Evolutionary conservation across 805 yeast genomes (phyloP).

Genomic region (Kluyveromyces aestuarii): DNA sequence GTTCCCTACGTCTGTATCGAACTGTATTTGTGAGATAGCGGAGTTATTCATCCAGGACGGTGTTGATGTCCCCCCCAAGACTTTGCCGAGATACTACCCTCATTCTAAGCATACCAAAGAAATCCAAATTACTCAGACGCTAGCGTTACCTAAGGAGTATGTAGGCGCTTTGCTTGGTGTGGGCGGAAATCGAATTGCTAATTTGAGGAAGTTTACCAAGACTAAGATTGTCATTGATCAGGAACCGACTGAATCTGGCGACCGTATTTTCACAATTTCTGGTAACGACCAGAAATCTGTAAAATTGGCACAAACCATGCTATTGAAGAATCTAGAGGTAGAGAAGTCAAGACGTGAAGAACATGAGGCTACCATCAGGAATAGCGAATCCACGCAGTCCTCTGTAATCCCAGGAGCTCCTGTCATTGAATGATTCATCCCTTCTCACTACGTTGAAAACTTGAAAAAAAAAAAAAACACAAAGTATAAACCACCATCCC

Average conservation of each 20-base stretch:
- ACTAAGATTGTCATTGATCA: constrained; percentile 72
- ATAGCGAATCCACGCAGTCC: not conserved
- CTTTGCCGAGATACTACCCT: constrained; percentile 48
- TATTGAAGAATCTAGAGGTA: constrained; percentile 48
- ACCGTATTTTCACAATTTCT: constrained; percentile 60
- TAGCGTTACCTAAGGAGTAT: constrained; percentile 65
- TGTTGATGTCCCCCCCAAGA: constrained; percentile 13
- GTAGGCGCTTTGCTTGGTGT: constrained; percentile 89
- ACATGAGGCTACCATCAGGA: constrained; percentile 3
- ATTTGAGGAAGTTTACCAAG: constrained; percentile 68
- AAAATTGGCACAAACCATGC: constrained; percentile 49
- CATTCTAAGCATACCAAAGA: constrained; percentile 29
- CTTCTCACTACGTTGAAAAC: not conserved
- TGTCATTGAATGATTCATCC: not conserved
- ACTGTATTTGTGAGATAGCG: constrained; percentile 50
- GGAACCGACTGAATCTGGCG: constrained; percentile 52
- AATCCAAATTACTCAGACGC: constrained; percentile 9
- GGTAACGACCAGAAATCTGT: constrained; percentile 41
- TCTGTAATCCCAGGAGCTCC: not conserved
- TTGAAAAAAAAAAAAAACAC: no score
- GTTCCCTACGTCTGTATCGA: constrained; percentile 49
- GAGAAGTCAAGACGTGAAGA: constrained; percentile 44
- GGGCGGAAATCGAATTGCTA: constrained; percentile 78
- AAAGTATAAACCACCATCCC: no score
- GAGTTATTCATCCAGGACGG: constrained; percentile 19